A percentile compares a stretch with the other conserved stretches of the same genome.
Evolutionary conservation across 768 basidiomycete species (phyloP).

Genomic region (Termitomyces sp.): DNA sequence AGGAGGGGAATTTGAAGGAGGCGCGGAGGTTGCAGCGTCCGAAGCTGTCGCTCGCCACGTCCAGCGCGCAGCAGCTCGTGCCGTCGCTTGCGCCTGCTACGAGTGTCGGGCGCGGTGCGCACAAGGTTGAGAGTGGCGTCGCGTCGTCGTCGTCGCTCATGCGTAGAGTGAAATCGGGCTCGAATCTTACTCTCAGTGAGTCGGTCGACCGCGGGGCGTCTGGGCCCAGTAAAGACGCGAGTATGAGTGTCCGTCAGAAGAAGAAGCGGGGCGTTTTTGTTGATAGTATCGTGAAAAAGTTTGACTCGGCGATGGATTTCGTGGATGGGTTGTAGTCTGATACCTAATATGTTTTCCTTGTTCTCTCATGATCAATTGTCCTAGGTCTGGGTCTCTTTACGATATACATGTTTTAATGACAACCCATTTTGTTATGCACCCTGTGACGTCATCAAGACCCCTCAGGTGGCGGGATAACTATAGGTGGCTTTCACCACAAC

Average conservation of each 20-base stretch:
- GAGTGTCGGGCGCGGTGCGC: no score
- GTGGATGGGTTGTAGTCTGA: conserved; percentile 15
- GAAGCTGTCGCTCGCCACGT: no score
- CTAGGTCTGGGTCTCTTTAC: no score
- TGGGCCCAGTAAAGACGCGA: conserved; percentile 1
- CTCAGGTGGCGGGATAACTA: no score
- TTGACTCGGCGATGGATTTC: conserved; percentile 24
- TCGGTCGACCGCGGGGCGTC: conserved; percentile 2
- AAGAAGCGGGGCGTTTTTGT: conserved; percentile 30
- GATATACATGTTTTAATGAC: no score
- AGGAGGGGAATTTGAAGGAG: conserved; percentile 2
- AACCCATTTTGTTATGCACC: not conserved
- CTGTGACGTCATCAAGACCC: conserved; percentile 19
- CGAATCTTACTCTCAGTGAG: conserved; percentile 26
- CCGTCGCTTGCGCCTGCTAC: no score
- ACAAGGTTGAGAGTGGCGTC: no score
- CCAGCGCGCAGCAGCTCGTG: no score
- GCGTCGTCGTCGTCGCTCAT: conserved; percentile 15
- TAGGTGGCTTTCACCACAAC: not conserved
- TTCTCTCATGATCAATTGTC: no score
- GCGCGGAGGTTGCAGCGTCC: no score
- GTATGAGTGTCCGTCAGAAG: conserved; percentile 12
- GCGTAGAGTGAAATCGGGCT: conserved; percentile 28
- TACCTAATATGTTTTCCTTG: not conserved
- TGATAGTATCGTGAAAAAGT: conserved; percentile 28